Percentiles rank a stretch among this genome's conserved stretches.
phyloP scores from a whole-genome alignment of 257 asterid species.

The Solanum sparsipilum region DNA sequence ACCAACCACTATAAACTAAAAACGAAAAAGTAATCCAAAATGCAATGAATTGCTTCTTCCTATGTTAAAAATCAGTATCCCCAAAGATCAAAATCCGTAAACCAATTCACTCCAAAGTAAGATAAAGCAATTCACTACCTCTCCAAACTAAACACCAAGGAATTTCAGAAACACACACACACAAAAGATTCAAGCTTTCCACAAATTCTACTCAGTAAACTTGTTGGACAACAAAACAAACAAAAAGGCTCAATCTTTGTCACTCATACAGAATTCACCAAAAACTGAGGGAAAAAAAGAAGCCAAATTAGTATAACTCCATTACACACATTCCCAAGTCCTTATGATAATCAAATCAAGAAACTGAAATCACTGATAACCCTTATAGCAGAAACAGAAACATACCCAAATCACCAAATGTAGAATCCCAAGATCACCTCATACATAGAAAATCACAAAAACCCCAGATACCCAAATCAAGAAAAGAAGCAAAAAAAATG shows the following conservation, averaged over 20 bases:
- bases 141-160: background rate
- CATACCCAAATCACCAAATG: constrained; percentile 10
- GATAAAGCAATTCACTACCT: background rate
- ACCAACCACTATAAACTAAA: background rate
- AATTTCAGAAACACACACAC: background rate
- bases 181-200: background rate
- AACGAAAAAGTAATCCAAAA: background rate
- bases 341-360: constrained; percentile 10
- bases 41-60: background rate
- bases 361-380: background rate
- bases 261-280: background rate
- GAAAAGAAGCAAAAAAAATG: background rate
- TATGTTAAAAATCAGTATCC: background rate
- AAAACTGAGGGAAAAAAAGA: background rate
- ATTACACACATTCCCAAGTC: constrained; percentile 1
- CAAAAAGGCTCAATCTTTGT: background rate
- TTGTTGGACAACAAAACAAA: background rate
- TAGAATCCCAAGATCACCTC: constrained; percentile 4
- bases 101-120: background rate
- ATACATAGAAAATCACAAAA: background rate
- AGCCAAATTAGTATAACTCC: background rate
- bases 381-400: background rate
- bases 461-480: constrained; percentile 10
- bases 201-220: background rate
- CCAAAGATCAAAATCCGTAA: background rate